Evolutionary conservation across 1,284 basidiomycete species (phyloP).

Genomic region (Puccinia polysora): DNA sequence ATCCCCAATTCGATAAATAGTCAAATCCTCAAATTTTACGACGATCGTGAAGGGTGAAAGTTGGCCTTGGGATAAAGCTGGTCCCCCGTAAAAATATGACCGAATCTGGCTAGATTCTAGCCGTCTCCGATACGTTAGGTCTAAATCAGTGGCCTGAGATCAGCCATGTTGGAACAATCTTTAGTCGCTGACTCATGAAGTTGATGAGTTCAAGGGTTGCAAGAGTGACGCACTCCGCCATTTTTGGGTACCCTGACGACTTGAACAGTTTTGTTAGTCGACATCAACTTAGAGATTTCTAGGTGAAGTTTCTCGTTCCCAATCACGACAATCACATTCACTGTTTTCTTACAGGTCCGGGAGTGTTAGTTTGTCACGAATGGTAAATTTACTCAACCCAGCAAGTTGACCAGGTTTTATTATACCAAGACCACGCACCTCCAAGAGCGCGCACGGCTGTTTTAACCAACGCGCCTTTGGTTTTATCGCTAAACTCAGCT

Average conservation of each 20-base stretch:
- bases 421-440: conserved; percentile 65
- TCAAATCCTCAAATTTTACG: conserved; percentile 71
- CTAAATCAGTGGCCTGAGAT: conserved; percentile 79
- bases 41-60: conserved; percentile 82
- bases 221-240: conserved; percentile 65
- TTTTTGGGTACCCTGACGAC: conserved; percentile 92
- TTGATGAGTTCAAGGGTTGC: neutral
- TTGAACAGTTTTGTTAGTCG: conserved; percentile 57
- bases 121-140: conserved; percentile 71
- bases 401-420: too few relatives aligned
- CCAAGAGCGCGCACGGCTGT: conserved; percentile 82
- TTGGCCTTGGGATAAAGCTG: conserved; percentile 62
- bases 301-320: conserved; percentile 96
- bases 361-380: too few relatives aligned
- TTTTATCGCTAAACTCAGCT: conserved; percentile 63
- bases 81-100: conserved; percentile 90
- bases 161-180: neutral
- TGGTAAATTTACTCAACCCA: too few relatives aligned
- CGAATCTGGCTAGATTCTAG: conserved; percentile 78
- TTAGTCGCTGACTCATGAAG: neutral
- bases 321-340: conserved; percentile 87
- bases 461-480: conserved; percentile 75
- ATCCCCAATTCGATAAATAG: conserved; percentile 79
- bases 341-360: too few relatives aligned
- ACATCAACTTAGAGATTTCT: conserved; percentile 72